A percentile compares a stretch with the other conserved stretches of the same genome.
Evolutionary conservation across 2,329 filamentous ascomycete species (phyloP).

Genomic region (Myriosclerotinia scirpicola): DNA sequence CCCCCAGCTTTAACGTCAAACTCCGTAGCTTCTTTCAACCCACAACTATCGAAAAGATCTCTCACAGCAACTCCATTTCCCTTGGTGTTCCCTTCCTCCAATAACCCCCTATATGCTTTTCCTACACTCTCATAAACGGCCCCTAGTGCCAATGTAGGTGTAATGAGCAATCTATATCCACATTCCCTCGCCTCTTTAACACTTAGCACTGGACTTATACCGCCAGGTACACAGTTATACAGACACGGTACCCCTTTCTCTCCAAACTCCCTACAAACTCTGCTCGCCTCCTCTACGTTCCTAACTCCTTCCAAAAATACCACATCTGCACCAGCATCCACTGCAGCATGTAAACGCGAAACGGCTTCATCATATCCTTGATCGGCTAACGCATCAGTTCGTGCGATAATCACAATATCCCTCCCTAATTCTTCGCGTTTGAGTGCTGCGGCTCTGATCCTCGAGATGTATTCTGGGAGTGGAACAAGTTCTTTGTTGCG

Average conservation of each 20-base stretch:
- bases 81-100: slow-evolving; percentile 3
- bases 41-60: slow-evolving; percentile 14
- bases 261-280: not conserved
- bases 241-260: slow-evolving; percentile 51
- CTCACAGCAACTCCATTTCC: not conserved
- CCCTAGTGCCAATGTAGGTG: slow-evolving; percentile 41
- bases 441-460: slow-evolving; percentile 56
- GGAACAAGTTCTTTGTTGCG: slow-evolving; percentile 56
- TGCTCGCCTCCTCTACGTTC: slow-evolving; percentile 49
- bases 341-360: slow-evolving; percentile 50
- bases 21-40: slow-evolving; percentile 3
- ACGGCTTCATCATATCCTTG: slow-evolving; percentile 59
- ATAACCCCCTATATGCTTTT: not conserved
- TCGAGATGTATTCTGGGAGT: slow-evolving; percentile 43
- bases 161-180: slow-evolving; percentile 60
- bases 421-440: slow-evolving; percentile 50
- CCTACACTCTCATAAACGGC: slow-evolving; percentile 7
- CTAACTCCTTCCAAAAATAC: slow-evolving; percentile 60
- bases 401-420: slow-evolving; percentile 60
- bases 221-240: slow-evolving; percentile 58
- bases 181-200: slow-evolving; percentile 53
- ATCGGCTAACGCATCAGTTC: slow-evolving; percentile 60
- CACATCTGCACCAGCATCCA: slow-evolving; percentile 57
- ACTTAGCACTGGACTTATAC: slow-evolving; percentile 53
- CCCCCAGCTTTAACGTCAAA: slow-evolving; percentile 7